These are phyloP conservation scores for Kazachstania kunashirensis DNA, from an alignment of 805 yeast species.

Conservation along the genomic window DNA sequence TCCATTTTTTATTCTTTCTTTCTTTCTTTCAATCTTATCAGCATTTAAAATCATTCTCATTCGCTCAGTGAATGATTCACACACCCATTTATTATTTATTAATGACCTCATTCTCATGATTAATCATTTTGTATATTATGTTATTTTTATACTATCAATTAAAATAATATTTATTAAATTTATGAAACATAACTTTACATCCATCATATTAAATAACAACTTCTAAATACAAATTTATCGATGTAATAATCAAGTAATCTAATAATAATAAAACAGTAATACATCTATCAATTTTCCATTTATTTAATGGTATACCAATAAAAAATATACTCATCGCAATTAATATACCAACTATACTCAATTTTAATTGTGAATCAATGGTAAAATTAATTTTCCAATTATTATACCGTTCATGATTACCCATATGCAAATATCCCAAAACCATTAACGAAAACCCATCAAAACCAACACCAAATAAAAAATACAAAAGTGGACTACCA, in stretches of 20 bases:
- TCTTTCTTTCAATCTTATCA: no score
- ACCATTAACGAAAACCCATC: conserved; percentile 47
- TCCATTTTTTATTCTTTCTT: no score
- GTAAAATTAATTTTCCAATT: conserved; percentile 26
- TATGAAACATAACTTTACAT: background rate
- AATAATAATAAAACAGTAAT: conserved; percentile 30
- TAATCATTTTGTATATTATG: no score
- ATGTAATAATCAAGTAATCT: conserved; percentile 14
- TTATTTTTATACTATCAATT: no score
- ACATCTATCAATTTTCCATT: conserved; percentile 36
- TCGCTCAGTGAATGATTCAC: no score
- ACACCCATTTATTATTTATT: no score
- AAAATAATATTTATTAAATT: no score
- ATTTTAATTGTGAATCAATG: conserved; percentile 31
- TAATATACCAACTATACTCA: conserved; percentile 35
- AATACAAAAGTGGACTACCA: conserved; percentile 80
- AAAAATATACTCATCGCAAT: conserved; percentile 32
- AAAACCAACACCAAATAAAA: conserved; percentile 71
- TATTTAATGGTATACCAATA: conserved; percentile 35
- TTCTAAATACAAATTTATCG: conserved; percentile 16
- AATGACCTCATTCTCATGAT: no score
- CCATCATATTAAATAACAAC: background rate
- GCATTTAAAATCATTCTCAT: no score
- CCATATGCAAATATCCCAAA: background rate
- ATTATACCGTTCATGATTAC: background rate